phyloP scores from a whole-genome alignment of 2,329 filamentous ascomycete species.

The Colletotrichum simmondsii region DNA sequence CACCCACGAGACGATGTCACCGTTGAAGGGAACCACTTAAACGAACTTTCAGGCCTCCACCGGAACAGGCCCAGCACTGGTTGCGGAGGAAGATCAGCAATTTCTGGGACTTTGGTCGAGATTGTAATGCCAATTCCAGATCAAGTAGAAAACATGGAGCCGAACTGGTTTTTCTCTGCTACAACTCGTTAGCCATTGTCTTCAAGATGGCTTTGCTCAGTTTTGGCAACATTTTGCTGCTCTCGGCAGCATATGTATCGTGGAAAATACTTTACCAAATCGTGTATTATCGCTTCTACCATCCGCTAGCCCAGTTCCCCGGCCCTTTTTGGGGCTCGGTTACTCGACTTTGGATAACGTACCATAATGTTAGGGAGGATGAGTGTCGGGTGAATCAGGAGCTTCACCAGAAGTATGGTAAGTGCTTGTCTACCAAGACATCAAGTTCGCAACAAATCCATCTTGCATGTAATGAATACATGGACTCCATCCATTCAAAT shows the following conservation, averaged over 20 bases:
- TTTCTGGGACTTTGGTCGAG: not conserved
- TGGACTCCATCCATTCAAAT: too few species aligned
- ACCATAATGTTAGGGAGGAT: conserved; percentile 59
- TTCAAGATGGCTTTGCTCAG: not conserved
- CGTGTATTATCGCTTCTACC: conserved; percentile 61
- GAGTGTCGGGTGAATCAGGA: conserved; percentile 54
- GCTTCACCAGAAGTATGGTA: conserved; percentile 61
- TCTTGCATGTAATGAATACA: too few species aligned
- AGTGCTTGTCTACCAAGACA: too few species aligned
- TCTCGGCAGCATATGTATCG: conserved; percentile 45
- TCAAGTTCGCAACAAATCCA: too few species aligned
- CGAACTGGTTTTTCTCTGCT: not conserved
- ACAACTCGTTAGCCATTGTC: not conserved
- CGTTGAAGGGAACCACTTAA: not conserved
- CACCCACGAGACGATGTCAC: not conserved
- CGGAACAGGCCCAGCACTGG: not conserved
- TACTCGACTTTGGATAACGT: conserved; percentile 64
- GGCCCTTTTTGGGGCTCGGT: conserved; percentile 66
- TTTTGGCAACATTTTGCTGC: conserved; percentile 45
- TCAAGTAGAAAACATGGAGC: not conserved
- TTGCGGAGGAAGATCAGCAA: not conserved
- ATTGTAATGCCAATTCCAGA: not conserved
- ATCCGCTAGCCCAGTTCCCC: conserved; percentile 62
- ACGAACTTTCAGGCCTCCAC: not conserved
- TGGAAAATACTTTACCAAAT: conserved; percentile 54